These are phyloP conservation scores for Wickerhamomyces queroliae DNA, from an alignment of 805 yeast species.

Conservation along the genomic window DNA sequence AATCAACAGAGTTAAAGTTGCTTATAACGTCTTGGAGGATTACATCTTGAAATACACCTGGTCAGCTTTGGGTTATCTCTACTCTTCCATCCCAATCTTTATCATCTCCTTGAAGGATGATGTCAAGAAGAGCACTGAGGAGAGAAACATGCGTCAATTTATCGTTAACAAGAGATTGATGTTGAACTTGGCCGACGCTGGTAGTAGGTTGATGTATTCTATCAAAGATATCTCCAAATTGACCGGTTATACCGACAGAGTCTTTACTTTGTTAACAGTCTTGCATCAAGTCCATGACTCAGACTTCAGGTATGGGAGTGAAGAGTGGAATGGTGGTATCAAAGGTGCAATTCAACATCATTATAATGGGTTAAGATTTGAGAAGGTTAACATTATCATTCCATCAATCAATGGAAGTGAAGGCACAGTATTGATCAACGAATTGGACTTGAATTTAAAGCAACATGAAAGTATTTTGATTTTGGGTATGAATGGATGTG, in stretches of 20 bases:
- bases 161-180: constrained; percentile 86
- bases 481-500: constrained; percentile 84
- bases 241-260: constrained; percentile 85
- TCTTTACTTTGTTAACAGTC: constrained; percentile 68
- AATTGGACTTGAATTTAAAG: constrained; percentile 51
- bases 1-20: constrained; percentile 53
- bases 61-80: constrained; percentile 93
- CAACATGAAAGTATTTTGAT: constrained; percentile 61
- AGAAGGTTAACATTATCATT: constrained; percentile 73
- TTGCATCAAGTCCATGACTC: constrained; percentile 76
- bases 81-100: constrained; percentile 85
- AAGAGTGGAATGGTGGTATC: constrained; percentile 44
- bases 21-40: constrained; percentile 74
- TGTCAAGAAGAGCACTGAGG: constrained; percentile 26
- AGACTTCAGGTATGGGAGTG: constrained; percentile 33
- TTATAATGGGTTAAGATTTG: constrained; percentile 76
- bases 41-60: constrained; percentile 85
- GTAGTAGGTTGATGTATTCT: constrained; percentile 90
- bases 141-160: constrained; percentile 76
- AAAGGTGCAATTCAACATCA: constrained; percentile 77
- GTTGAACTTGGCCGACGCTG: constrained; percentile 92
- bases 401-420: constrained; percentile 61
- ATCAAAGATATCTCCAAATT: constrained; percentile 87
- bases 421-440: constrained; percentile 56
- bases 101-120: constrained; percentile 38